phyloP scores from a whole-genome alignment of 2,329 filamentous ascomycete genomes.

The Rhynchosporium graminicola region DNA sequence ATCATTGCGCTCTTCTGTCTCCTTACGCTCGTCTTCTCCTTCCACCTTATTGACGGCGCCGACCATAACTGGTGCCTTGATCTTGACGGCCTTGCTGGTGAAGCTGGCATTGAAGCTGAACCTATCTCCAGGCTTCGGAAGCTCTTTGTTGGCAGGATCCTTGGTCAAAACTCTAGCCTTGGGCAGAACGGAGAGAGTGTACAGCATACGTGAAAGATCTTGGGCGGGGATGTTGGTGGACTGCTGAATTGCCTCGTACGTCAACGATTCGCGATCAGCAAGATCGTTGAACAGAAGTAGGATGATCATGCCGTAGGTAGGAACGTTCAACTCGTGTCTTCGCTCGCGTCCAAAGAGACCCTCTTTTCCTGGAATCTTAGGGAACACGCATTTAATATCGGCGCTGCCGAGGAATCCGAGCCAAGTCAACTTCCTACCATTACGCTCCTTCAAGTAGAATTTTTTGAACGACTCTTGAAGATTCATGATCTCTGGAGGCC shows the following conservation, averaged over 20 bases:
- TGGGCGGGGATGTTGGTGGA: slow-evolving; percentile 74
- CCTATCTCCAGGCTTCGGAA: slow-evolving; percentile 69
- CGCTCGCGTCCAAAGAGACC: slow-evolving; percentile 63
- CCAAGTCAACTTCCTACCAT: slow-evolving; percentile 88
- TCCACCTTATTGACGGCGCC: slow-evolving; percentile 81
- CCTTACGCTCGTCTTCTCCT: slow-evolving; percentile 65
- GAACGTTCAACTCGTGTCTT: slow-evolving; percentile 87
- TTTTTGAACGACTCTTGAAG: slow-evolving; percentile 84
- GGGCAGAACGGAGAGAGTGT: slow-evolving; percentile 77
- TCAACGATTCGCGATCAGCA: slow-evolving; percentile 50
- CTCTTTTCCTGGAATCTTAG: slow-evolving; percentile 69
- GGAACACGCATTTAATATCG: slow-evolving; percentile 80
- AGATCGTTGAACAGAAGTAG: slow-evolving; percentile 87
- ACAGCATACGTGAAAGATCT: slow-evolving; percentile 76
- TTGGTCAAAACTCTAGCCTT: slow-evolving; percentile 83
- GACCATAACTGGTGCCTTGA: slow-evolving; percentile 85
- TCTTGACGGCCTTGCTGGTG: slow-evolving; percentile 77
- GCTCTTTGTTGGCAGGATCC: slow-evolving; percentile 74
- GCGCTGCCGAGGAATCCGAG: slow-evolving; percentile 70
- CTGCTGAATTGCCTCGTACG: slow-evolving; percentile 78
- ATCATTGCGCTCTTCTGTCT: slow-evolving; percentile 75
- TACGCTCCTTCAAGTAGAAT: slow-evolving; percentile 86
- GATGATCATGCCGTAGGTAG: slow-evolving; percentile 90
- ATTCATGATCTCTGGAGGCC: slow-evolving; percentile 70
- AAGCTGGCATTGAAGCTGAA: slow-evolving; percentile 86